Percentiles rank a stretch among this genome's conserved stretches.
Evolutionary conservation across 352 stramenopile species (phyloP).

Genomic region (Phytopythium boreale): DNA sequence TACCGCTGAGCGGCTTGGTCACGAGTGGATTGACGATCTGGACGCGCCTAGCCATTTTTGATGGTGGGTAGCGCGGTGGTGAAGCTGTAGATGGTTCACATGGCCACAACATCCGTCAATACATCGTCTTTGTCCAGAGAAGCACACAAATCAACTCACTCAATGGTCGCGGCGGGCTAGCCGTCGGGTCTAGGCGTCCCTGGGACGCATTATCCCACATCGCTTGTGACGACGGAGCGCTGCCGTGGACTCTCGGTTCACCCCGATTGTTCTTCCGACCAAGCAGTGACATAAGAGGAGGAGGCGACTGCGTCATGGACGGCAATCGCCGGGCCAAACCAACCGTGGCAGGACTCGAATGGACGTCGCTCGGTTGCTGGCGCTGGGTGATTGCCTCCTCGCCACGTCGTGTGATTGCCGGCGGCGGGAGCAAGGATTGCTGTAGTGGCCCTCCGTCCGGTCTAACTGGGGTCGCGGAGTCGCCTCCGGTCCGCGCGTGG

Average conservation of each 20-base stretch:
- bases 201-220: conserved; percentile 33
- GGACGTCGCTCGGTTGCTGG: not conserved
- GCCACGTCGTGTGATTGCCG: not conserved
- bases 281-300: conserved; percentile 28
- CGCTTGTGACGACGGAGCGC: conserved; percentile 34
- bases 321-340: not conserved
- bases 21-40: not conserved
- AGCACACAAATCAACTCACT: conserved; percentile 4
- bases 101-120: not conserved
- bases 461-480: not conserved
- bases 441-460: not conserved
- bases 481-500: not conserved
- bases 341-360: not conserved
- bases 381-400: not conserved
- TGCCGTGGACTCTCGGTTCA: conserved; percentile 20
- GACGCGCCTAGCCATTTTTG: conserved; percentile 5
- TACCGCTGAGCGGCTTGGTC: not conserved
- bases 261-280: conserved; percentile 30
- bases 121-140: not conserved
- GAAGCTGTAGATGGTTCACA: conserved; percentile 8
- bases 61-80: conserved; percentile 17
- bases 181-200: conserved; percentile 30
- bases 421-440: conserved; percentile 5
- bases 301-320: conserved; percentile 1
- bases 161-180: conserved; percentile 24